A percentile compares a stretch with the other conserved stretches of the same genome.
phyloP scores from a whole-genome alignment of 495 filamentous ascomycete genomes.

The Aspergillus hancockii region DNA sequence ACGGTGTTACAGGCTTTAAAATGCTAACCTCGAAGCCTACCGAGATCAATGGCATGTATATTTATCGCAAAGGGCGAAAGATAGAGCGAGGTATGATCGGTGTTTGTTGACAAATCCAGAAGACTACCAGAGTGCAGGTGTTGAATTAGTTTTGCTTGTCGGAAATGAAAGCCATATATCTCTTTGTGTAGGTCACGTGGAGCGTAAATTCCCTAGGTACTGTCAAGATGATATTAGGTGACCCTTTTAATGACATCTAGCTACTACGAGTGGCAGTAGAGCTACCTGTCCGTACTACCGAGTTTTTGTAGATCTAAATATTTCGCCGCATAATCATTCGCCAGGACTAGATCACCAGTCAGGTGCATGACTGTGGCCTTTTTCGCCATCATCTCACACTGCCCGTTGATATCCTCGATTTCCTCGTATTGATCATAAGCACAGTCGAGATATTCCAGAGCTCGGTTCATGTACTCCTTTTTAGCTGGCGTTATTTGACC shows the following conservation, averaged over 20 bases:
- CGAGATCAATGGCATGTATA: slow-evolving; percentile 21
- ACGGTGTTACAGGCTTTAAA: slow-evolving; percentile 1
- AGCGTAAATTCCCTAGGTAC: background rate
- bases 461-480: slow-evolving; percentile 64
- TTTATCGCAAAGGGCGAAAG: slow-evolving; percentile 20
- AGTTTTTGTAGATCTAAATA: slow-evolving; percentile 61
- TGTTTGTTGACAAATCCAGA: background rate
- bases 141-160: slow-evolving; percentile 10
- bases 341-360: slow-evolving; percentile 66
- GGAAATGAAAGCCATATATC: background rate
- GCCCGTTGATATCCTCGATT: slow-evolving; percentile 71
- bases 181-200: background rate
- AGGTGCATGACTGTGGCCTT: slow-evolving; percentile 79
- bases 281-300: slow-evolving; percentile 24
- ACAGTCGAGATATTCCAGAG: slow-evolving; percentile 65
- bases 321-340: slow-evolving; percentile 73
- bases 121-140: background rate
- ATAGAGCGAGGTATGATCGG: slow-evolving; percentile 20
- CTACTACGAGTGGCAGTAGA: no score
- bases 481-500: slow-evolving; percentile 27
- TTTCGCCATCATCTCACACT: slow-evolving; percentile 84
- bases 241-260: no score
- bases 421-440: slow-evolving; percentile 69
- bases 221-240: background rate
- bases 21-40: background rate